phyloP scores from a whole-genome alignment of 106 monocot species.

The Dendrobium catenatum region DNA sequence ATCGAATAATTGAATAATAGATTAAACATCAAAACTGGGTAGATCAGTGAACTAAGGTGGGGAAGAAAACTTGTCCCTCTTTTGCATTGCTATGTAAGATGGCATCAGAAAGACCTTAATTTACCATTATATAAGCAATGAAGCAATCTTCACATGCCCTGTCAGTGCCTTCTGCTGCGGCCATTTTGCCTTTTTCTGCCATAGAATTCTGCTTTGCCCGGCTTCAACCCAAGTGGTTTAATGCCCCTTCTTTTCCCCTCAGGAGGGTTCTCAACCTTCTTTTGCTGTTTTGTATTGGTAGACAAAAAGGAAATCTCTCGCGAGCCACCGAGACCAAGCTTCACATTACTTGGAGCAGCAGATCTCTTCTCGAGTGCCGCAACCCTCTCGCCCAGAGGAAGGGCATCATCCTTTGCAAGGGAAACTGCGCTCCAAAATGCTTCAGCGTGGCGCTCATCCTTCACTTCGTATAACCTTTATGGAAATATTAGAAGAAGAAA shows the following conservation, averaged over 20 bases:
- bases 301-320: slow-evolving; percentile 73
- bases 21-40: too few relatives aligned
- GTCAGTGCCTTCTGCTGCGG: neutral
- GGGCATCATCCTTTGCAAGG: slow-evolving; percentile 68
- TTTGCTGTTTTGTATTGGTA: slow-evolving; percentile 31
- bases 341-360: slow-evolving; percentile 24
- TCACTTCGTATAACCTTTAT: slow-evolving; percentile 85
- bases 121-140: too few relatives aligned
- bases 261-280: slow-evolving; percentile 20
- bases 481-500: too few relatives aligned
- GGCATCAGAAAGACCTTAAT: too few relatives aligned
- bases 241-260: slow-evolving; percentile 54
- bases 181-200: slow-evolving; percentile 29
- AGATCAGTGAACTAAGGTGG: too few relatives aligned
- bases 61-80: too few relatives aligned
- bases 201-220: slow-evolving; percentile 46
- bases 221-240: slow-evolving; percentile 60
- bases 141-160: too few relatives aligned
- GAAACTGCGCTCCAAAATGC: slow-evolving; percentile 60
- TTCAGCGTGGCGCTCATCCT: slow-evolving; percentile 93
- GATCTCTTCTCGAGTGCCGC: slow-evolving; percentile 21
- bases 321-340: slow-evolving; percentile 75
- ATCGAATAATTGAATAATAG: too few relatives aligned
- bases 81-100: too few relatives aligned
- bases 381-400: slow-evolving; percentile 71